Evolutionary conservation across 164 flowering plant species (phyloP).

Genomic region (Litsea cubeba): DNA sequence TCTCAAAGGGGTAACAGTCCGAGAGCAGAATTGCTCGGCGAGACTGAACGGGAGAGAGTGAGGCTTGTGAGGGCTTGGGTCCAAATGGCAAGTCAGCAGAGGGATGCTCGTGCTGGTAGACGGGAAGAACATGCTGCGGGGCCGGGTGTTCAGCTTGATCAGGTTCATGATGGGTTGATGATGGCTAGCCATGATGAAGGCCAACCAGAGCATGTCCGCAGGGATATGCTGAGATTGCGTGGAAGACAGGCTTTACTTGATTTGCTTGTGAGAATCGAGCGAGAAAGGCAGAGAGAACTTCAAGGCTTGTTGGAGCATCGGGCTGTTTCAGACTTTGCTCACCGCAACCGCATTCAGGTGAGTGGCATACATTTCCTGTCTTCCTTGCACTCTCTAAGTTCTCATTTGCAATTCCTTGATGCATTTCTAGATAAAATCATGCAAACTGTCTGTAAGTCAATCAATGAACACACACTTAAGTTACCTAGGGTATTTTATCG

Average conservation of each 20-base stretch:
- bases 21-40: constrained; percentile 76
- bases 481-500: too few species aligned
- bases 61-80: constrained; percentile 75
- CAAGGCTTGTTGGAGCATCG: constrained; percentile 52
- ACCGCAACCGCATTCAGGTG: constrained; percentile 96
- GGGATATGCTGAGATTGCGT: constrained; percentile 61
- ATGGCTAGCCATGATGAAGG: constrained; percentile 39
- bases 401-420: neutral
- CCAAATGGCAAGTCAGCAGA: constrained; percentile 58
- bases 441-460: neutral
- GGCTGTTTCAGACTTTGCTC: constrained; percentile 75
- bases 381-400: neutral
- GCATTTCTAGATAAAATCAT: neutral
- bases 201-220: constrained; percentile 35
- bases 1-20: constrained; percentile 33
- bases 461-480: neutral
- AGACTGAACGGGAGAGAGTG: constrained; percentile 76
- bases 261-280: constrained; percentile 61
- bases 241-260: constrained; percentile 87
- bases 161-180: constrained; percentile 48
- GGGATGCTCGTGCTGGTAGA: constrained; percentile 30
- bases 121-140: constrained; percentile 49
- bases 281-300: constrained; percentile 73
- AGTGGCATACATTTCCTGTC: constrained; percentile 1
- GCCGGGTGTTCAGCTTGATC: constrained; percentile 23